Evolutionary conservation across 2,329 filamentous ascomycete genomes (phyloP).

Genomic region (Colletotrichum noveboracense): DNA sequence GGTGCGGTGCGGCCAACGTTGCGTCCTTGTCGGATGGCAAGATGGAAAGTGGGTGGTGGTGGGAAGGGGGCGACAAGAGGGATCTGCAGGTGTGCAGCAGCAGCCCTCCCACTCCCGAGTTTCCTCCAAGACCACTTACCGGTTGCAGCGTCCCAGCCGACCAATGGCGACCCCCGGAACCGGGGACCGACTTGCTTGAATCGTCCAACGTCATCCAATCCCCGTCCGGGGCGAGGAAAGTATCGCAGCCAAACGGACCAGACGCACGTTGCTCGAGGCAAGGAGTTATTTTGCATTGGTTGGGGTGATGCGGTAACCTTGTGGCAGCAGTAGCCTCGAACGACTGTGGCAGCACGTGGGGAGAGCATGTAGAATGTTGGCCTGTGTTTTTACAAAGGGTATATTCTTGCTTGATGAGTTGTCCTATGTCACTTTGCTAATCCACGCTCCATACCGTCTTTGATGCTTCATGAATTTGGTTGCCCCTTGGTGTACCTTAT

Average conservation of each 20-base stretch:
- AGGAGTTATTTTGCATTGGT: not conserved
- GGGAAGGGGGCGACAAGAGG: not conserved
- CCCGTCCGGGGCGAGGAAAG: not conserved
- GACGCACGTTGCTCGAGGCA: not conserved
- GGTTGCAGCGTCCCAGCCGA: constrained; percentile 6
- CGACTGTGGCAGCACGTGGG: not conserved
- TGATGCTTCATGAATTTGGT: constrained; percentile 6
- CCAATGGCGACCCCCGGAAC: not conserved
- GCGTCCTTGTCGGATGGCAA: not conserved
- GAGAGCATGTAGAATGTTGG: not conserved
- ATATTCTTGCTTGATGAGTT: constrained; percentile 15
- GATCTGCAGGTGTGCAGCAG: not conserved
- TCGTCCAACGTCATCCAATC: constrained; percentile 14
- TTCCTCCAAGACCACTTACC: not conserved
- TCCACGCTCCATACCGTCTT: not conserved
- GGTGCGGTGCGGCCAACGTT: not conserved
- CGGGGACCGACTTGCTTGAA: not conserved
- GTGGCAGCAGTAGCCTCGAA: not conserved
- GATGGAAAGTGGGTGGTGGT: not conserved
- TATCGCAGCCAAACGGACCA: not conserved
- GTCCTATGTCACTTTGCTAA: not conserved
- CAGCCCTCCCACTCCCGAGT: not conserved
- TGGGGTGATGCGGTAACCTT: not conserved
- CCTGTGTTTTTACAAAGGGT: constrained; percentile 19
- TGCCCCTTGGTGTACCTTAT: not conserved